Evolutionary conservation across 306 rosid species (phyloP), one percentile per base, ranked within the genome.

Genomic region (Prunus persica): DNA sequence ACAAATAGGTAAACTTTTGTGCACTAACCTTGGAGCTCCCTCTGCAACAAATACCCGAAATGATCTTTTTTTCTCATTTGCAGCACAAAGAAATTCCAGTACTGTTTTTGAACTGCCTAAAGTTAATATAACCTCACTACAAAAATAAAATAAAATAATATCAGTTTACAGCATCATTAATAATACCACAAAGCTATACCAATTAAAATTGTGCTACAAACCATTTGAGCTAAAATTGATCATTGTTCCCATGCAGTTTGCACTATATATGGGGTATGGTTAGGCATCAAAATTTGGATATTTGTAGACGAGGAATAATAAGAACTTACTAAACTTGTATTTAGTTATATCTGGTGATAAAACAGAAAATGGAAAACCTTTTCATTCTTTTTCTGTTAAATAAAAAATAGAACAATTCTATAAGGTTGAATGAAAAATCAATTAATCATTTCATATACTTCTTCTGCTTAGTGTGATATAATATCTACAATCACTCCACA

Each of bases 91-190:
- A 89, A 96, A 96, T 80, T 96, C 99, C 80, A 96, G 83, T 54
- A 96, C 98, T 49, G 99, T 96, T 90, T 86, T 91, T 78, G 99
- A 96, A 87, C 98, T 93, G 27, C 99, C 99, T 32, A 96, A 85
- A 32, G 99, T 96, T 71, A 96, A 89, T 82, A 96, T 96, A 62
- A 96, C 98, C 90, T 91, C 99, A 75, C 99, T 96, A 90, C 69
- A 81, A 90, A 79, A 19, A 64, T 13, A 49, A 15, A 49, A 49
- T 11, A 49, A 49, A 3, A 49, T 11, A 60, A 60, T 68, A 18
- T 11, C 75, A 81, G 78, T 61, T 56, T 64, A 66, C 78, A 45
- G 18, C 76, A 80, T 66, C n/a, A 46, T 58, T 64, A 47, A 78
- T 77, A 55, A 71, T 47, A 77, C 12, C 57, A 78, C 63, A 62